Evolutionary conservation across 139 green algal genomes (phyloP).

Genomic region (Coelastrella sp.): DNA sequence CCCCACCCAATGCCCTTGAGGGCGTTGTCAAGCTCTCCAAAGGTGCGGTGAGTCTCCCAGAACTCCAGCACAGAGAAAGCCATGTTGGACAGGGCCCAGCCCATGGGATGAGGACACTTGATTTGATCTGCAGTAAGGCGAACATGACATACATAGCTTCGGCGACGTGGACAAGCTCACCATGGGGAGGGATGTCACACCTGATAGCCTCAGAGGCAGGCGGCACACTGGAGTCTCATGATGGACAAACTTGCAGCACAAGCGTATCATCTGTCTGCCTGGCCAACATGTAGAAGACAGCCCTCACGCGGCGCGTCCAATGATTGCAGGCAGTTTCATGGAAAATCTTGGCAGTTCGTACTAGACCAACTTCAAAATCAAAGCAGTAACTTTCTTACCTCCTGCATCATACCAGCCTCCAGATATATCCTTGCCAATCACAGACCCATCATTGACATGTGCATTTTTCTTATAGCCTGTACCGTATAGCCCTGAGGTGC

Average conservation of each 20-base stretch:
- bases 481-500: neutral
- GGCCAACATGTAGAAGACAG: too few relatives aligned
- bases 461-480: constrained; percentile 5
- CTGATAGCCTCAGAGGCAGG: too few relatives aligned
- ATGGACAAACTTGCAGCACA: too few relatives aligned
- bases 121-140: constrained; percentile 53
- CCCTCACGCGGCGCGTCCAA: too few relatives aligned
- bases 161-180: too few relatives aligned
- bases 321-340: too few relatives aligned
- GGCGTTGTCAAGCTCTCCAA: neutral
- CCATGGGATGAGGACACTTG: constrained; percentile 46
- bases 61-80: constrained; percentile 47
- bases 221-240: too few relatives aligned
- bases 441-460: constrained; percentile 36
- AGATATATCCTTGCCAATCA: constrained; percentile 54
- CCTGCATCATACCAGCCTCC: constrained; percentile 73
- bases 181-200: too few relatives aligned
- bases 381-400: constrained; percentile 43
- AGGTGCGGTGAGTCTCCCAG: neutral
- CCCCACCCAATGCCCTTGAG: constrained; percentile 57
- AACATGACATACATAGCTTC: too few relatives aligned
- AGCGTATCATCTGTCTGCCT: too few relatives aligned
- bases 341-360: neutral
- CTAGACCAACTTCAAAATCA: too few relatives aligned
- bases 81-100: constrained; percentile 43